Base-by-base conservation (phyloP, 768 basidiomycete genomes). In the Podaxis sp. region DNA sequence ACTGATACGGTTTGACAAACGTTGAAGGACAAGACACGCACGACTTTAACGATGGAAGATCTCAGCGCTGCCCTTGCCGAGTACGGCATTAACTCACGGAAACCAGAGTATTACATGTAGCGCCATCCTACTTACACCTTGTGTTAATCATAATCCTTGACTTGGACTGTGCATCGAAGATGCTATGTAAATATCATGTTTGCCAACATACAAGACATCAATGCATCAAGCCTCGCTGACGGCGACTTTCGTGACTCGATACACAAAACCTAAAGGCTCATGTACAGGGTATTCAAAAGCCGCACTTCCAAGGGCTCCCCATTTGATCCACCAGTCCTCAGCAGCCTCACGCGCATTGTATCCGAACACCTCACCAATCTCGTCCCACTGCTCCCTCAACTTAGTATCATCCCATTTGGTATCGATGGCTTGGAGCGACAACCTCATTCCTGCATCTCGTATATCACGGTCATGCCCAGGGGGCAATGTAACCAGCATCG, bases 21-120 rank as follows among this genome's bases (percentile, higher is more conserved):
- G 7, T 32, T 16, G 9, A 62, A 93, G 91, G 92, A 93, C 69
- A 91, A 95, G 69, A 95, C 93, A 42, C 86, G 91, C 63, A 98
- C 96, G 42, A 92, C 94, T 0, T 75, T 99, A 64, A 97, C 93
- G 18, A 98, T 98, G 95, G 97, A 99, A 56, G 97, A 99, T 70
- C 80, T 99, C 37, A 91, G 90, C 61, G 80, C 93, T 4, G 97
- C 97, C 1, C 82, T 99, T 35, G 82, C 83, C n/a, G 97, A 99
- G 73, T 97, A 98, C 67, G 96, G 96, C 4, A 93, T 99, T 67
- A 95, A 90, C 65, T 83, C 93, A 13, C 87, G 90, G 70, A 96
- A 97, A 67, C 94, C 96, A 14, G 95, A 98, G 62, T 98, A 94
- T 73, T 98, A 90, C 74, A 80, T 94, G 74, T 94, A 77, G 71